Base-by-base conservation (phyloP, 306 rosid species). In the Lotus japonicus region DNA sequence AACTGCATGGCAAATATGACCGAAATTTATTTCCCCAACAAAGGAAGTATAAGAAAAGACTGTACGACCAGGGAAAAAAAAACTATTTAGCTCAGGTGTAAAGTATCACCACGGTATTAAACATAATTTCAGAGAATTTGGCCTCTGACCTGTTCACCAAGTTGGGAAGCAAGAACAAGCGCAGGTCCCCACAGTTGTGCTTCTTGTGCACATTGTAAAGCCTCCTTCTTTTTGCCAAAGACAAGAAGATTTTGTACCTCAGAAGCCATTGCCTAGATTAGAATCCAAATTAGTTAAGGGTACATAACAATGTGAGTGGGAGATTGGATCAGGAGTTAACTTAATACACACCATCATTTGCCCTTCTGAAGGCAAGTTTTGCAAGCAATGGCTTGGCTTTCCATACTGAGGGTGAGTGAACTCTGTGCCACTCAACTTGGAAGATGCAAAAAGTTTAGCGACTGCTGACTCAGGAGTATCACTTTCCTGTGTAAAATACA, bases 161-260 rank as follows among this genome's bases (percentile, higher is more conserved):
- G 96, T 81, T 90, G 96, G 50, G 97, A 88, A 80, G 99, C 92
- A 72, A 94, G 92, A 77, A 90, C 88, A 79, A 94, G 88, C 2
- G 99, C 97, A 42, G 99, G 97, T 48, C 99, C 99, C 99, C 99
- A 94, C 85, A 94, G 73, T 21, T 94, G 97, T 64, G 97, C 97
- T 70, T 83, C 95, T 81, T 88, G 95, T n/a, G 99, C 99, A 77
- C 76, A 82, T 70, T 88, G 90, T 60, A 94, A 79, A 61, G 97
- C 99, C 74, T 94, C 97, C 83, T 56, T 84, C 87, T 90, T 94
- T 84, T 88, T 87, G 26, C 99, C 97, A 72, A 86, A 84, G 44
- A 90, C 91, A 48, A 92, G 88, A 75, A 84, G 87, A 77, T 77
- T 88, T 81, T 94, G 98, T 11, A 92, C 97, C 84, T 88, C 96